Evolutionary conservation across 1,139 yeast species (phyloP).

Genomic region (Nakaseomyces uthaithaninus): DNA sequence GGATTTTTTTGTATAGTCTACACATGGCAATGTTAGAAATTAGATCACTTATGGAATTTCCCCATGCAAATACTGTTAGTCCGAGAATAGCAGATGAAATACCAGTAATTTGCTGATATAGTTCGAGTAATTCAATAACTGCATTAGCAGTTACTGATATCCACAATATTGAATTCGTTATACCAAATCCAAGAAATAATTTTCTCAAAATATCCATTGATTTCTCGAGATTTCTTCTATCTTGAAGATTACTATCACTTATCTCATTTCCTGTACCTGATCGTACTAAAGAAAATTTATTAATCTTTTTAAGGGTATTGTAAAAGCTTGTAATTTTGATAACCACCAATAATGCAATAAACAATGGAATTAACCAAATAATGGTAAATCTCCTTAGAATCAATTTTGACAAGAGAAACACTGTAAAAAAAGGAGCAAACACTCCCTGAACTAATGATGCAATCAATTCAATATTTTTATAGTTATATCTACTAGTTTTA

Average conservation of each 20-base stretch:
- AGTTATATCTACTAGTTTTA: conserved; percentile 12
- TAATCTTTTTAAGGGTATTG: neutral
- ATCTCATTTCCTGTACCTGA: conserved; percentile 8
- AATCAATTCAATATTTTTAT: conserved; percentile 13
- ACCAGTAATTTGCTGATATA: conserved; percentile 32
- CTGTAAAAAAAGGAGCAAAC: conserved; percentile 17
- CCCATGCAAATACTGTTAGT: conserved; percentile 81
- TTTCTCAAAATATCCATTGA: conserved; percentile 13
- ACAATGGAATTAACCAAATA: conserved; percentile 1
- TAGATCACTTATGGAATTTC: conserved; percentile 89
- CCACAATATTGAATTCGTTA: conserved; percentile 74
- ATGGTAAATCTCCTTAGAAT: neutral
- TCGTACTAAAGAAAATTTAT: conserved; percentile 2
- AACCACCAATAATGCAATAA: neutral
- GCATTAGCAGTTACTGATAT: conserved; percentile 51
- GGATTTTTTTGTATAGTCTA: conserved; percentile 26
- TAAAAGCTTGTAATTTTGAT: neutral
- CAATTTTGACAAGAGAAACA: neutral
- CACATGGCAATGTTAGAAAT: conserved; percentile 67
- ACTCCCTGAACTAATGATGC: conserved; percentile 21
- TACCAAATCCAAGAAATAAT: conserved; percentile 42
- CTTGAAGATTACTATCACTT: conserved; percentile 13
- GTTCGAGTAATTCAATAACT: conserved; percentile 46
- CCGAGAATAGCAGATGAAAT: conserved; percentile 76
- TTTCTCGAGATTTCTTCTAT: conserved; percentile 17